These are phyloP conservation scores for Cladosporium halotolerans DNA, from an alignment of 2,329 filamentous ascomycete species.

Conservation along the genomic window DNA sequence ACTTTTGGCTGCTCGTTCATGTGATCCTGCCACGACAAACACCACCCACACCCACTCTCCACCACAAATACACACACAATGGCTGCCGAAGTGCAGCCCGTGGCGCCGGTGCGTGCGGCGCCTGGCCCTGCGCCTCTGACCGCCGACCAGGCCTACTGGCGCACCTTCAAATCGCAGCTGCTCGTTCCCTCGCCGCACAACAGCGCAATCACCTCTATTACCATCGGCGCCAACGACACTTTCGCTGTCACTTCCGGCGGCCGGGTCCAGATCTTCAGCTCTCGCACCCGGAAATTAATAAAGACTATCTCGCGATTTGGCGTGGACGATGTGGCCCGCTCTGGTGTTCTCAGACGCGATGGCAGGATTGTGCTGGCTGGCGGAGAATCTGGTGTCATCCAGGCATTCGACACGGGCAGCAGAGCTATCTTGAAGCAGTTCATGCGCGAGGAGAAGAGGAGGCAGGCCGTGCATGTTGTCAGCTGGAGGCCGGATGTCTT, in stretches of 20 bases:
- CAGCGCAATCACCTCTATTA: constrained; percentile 82
- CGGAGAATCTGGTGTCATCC: constrained; percentile 84
- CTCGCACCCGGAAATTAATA: constrained; percentile 80
- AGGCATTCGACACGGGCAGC: constrained; percentile 88
- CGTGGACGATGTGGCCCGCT: constrained; percentile 74
- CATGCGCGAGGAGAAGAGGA: constrained; percentile 55
- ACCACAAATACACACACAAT: constrained; percentile 41
- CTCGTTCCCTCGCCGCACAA: constrained; percentile 86
- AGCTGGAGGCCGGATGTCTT: constrained; percentile 79
- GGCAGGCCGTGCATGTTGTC: constrained; percentile 89
- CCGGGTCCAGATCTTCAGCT: constrained; percentile 88
- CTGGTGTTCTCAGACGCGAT: constrained; percentile 81
- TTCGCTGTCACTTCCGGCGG: constrained; percentile 95
- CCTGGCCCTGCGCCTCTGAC: constrained; percentile 76
- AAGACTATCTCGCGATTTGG: constrained; percentile 89
- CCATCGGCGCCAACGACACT: constrained; percentile 49
- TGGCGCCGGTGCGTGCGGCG: constrained; percentile 76
- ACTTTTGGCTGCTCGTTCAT: neutral
- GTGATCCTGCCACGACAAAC: neutral
- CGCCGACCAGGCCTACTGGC: constrained; percentile 94
- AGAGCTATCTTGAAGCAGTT: constrained; percentile 92
- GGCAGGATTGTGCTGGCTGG: constrained; percentile 84
- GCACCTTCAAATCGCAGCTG: constrained; percentile 84
- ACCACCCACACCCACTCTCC: neutral
- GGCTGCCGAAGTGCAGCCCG: constrained; percentile 77